These are phyloP conservation scores for Picocystis sp. DNA, from an alignment of 163 green algal genomes.

Conservation along the genomic window DNA sequence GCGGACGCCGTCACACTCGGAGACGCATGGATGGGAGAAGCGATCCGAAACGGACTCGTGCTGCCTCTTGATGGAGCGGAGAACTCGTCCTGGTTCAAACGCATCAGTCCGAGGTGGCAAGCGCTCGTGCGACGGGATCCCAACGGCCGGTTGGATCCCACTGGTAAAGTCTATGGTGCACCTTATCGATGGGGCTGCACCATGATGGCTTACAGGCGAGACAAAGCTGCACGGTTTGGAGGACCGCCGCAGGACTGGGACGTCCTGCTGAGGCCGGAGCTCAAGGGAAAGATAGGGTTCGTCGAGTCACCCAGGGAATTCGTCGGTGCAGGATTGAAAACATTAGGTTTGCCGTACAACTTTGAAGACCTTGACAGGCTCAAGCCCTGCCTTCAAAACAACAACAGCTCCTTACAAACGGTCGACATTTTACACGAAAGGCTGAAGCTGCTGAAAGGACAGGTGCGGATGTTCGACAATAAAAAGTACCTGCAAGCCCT, in stretches of 20 bases:
- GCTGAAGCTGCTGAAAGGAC: no score
- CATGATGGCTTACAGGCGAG: slow-evolving; percentile 36
- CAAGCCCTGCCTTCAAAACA: no score
- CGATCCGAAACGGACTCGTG: slow-evolving; percentile 36
- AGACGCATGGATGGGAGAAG: slow-evolving; percentile 46
- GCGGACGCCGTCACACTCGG: slow-evolving; percentile 56
- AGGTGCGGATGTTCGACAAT: slow-evolving; percentile 17
- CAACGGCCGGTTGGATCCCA: slow-evolving; percentile 3
- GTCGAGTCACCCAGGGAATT: slow-evolving; percentile 39
- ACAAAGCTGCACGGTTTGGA: slow-evolving; percentile 18
- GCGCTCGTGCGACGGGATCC: slow-evolving; percentile 33
- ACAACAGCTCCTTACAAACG: no score
- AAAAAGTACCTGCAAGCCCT: slow-evolving; percentile 43
- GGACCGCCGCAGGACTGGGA: slow-evolving; percentile 29
- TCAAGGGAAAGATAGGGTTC: slow-evolving; percentile 36
- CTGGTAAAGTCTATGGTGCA: slow-evolving; percentile 20
- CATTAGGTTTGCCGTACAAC: no score
- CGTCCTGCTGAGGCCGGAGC: slow-evolving; percentile 48
- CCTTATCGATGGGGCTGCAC: slow-evolving; percentile 51
- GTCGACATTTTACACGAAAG: no score
- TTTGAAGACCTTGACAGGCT: no score
- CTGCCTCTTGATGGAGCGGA: slow-evolving; percentile 42
- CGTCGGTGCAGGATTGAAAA: slow-evolving; percentile 7
- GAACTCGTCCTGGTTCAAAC: slow-evolving; percentile 19
- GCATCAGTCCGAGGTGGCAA: slow-evolving; percentile 37